Percentiles rank a stretch among this genome's conserved stretches.
These are phyloP conservation scores for Detonula confervacea DNA, from an alignment of 352 stramenopile species.

Conservation along the genomic window DNA sequence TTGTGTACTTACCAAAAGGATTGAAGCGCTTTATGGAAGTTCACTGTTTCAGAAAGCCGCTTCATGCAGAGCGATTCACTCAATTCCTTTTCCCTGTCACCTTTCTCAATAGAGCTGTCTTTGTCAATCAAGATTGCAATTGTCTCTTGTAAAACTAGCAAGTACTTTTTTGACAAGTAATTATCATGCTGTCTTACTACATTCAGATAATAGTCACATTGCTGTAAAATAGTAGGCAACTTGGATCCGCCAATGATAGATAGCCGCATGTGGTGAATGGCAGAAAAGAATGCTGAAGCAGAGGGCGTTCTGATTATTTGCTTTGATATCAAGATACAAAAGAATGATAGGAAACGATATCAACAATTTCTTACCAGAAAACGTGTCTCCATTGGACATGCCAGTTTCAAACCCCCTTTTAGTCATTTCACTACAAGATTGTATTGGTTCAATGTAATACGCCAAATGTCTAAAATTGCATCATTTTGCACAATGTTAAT, in stretches of 20 bases:
- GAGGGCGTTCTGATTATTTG: too few relatives aligned
- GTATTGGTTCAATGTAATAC: constrained; percentile 23
- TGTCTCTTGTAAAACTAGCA: constrained; percentile 14
- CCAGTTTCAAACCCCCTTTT: constrained; percentile 31
- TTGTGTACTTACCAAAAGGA: constrained; percentile 40
- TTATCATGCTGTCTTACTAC: constrained; percentile 5
- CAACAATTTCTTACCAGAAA: too few relatives aligned
- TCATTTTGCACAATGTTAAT: not conserved
- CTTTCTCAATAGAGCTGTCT: not conserved
- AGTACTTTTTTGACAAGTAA: not conserved
- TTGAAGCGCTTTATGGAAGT: constrained; percentile 12
- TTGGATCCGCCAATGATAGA: constrained; percentile 11
- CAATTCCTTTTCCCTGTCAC: not conserved
- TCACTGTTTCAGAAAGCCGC: not conserved
- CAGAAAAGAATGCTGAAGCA: constrained; percentile 3
- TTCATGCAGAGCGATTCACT: not conserved
- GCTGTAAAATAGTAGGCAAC: not conserved
- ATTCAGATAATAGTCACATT: constrained; percentile 18
- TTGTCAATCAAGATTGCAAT: constrained; percentile 35
- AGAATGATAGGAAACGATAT: too few relatives aligned
- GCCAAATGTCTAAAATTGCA: constrained; percentile 20
- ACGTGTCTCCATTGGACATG: constrained; percentile 28
- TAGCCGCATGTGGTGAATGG: constrained; percentile 26
- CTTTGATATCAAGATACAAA: too few relatives aligned
- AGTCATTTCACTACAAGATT: constrained; percentile 32